These are phyloP conservation scores for Globisporangium lucens DNA, from an alignment of 352 stramenopile species.

Conservation along the genomic window DNA sequence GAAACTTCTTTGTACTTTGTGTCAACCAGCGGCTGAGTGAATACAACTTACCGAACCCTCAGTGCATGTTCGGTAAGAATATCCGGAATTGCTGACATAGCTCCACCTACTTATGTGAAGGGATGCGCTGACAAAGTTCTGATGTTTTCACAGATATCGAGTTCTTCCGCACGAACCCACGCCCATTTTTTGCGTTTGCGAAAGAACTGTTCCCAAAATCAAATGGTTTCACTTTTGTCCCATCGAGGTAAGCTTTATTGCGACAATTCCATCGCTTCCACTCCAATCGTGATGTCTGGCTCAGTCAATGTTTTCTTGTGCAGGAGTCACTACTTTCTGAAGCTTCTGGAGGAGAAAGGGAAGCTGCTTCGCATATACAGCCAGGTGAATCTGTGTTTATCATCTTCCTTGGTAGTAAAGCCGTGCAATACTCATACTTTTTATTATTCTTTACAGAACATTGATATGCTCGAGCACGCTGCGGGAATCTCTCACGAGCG, in stretches of 20 bases:
- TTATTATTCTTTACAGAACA: slow-evolving; percentile 87
- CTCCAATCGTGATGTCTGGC: neutral
- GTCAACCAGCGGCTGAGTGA: slow-evolving; percentile 55
- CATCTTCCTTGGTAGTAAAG: neutral
- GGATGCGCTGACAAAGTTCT: neutral
- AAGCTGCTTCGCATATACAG: slow-evolving; percentile 94
- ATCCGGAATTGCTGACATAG: neutral
- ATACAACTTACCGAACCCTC: slow-evolving; percentile 81
- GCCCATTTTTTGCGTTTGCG: slow-evolving; percentile 97
- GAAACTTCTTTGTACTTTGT: neutral
- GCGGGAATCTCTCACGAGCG: slow-evolving; percentile 91
- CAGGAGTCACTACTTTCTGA: slow-evolving; percentile 95
- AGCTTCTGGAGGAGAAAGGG: slow-evolving; percentile 88
- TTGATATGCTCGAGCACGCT: slow-evolving; percentile 96
- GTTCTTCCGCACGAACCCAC: slow-evolving; percentile 95
- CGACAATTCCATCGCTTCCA: neutral
- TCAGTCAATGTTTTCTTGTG: neutral
- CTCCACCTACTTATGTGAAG: neutral
- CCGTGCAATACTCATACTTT: neutral
- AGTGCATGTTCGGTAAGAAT: slow-evolving; percentile 82
- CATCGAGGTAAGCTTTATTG: slow-evolving; percentile 35
- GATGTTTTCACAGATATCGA: slow-evolving; percentile 88
- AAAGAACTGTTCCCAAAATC: slow-evolving; percentile 83
- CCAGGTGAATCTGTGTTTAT: slow-evolving; percentile 33
- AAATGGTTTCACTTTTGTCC: slow-evolving; percentile 80